Conservation (phyloP, 108 stramenopile genomes). For the Stephanodiscus triporus region DNA sequence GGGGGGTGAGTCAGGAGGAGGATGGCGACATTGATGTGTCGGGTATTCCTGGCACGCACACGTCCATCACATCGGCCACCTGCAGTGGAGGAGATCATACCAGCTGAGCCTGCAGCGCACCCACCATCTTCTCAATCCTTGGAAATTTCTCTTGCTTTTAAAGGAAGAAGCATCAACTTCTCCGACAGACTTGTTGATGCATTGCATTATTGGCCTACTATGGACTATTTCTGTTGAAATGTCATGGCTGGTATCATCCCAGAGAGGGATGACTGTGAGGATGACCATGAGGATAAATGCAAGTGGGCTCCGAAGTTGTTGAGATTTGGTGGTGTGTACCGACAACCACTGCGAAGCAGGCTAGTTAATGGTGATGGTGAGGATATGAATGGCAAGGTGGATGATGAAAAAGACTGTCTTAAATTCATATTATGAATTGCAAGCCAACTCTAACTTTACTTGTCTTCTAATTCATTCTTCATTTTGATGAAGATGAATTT, state of each 20-base stretch:
- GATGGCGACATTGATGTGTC: no score
- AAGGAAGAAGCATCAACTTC: slow-evolving; percentile 45
- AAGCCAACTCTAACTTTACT: no score
- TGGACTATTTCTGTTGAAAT: slow-evolving; percentile 70
- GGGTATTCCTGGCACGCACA: no score
- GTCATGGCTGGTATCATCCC: slow-evolving; percentile 67
- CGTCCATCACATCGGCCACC: no score
- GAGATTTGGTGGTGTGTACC: slow-evolving; percentile 68
- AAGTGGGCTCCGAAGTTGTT: no score
- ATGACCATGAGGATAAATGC: slow-evolving; percentile 68
- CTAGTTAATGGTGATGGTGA: slow-evolving; percentile 47
- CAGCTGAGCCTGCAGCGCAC: slow-evolving; percentile 13
- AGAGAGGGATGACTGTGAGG: slow-evolving; percentile 78
- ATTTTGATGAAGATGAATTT: neutral
- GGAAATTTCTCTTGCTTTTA: slow-evolving; percentile 73
- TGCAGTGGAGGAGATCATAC: no score
- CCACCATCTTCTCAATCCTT: slow-evolving; percentile 59
- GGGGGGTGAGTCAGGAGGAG: no score
- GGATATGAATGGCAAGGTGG: slow-evolving; percentile 40
- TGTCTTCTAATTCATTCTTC: neutral
- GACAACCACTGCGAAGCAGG: slow-evolving; percentile 68
- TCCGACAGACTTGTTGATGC: slow-evolving; percentile 56
- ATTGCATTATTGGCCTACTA: slow-evolving; percentile 50
- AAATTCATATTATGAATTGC: no score
- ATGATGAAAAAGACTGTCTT: slow-evolving; percentile 22